Base-by-base conservation (phyloP, 2,329 filamentous ascomycete species). In the Peltaster fructicola region DNA sequence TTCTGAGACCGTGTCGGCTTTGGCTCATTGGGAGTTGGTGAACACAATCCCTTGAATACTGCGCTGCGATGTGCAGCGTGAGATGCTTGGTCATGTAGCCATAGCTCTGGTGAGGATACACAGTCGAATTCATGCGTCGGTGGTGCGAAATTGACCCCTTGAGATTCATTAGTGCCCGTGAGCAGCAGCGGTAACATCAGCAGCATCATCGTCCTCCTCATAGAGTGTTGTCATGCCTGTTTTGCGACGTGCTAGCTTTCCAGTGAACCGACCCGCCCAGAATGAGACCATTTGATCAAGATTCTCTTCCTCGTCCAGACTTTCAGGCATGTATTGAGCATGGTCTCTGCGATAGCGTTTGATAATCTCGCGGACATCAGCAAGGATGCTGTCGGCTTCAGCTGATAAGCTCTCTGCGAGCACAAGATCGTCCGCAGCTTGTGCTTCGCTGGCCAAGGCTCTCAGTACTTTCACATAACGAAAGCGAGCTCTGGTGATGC, bases 231-330 rank as follows among this genome's bases (percentile, higher is more conserved):
- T 8, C 17, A 18, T 7, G 9, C 9, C 17, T 9, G 9, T 18
- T 7, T 18, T 18, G 17, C 9, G 17, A 7, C 9, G 17, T 18
- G 9, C 17, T 9, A 24, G 22, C 14, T 15, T 13, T n/a, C 22
- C 22, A 13, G 22, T 24, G 15, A 24, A 24, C 15, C 22, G 5
- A 7, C 22, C 22, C 6, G 11, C 6, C 22, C 22, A 24, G 10
- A 24, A 5, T 7, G 22, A 24, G 7, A 24, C 22, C 22, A 24
- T 24, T 15, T 24, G 22, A 24, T 24, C 22, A n/a, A 24, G 15
- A 14, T 13, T 15, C 5, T 7, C 22, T 24, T 24, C 22, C 6
- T 24, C 22, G 10, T 15, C 10, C 7, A 6, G 6, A 7, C 6
- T 15, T 6, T 14, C 7, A 7, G 7, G 7, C 12, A 24, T 7